phyloP scores from a whole-genome alignment of 1,284 basidiomycete species.

The Ustilago bromivora region DNA sequence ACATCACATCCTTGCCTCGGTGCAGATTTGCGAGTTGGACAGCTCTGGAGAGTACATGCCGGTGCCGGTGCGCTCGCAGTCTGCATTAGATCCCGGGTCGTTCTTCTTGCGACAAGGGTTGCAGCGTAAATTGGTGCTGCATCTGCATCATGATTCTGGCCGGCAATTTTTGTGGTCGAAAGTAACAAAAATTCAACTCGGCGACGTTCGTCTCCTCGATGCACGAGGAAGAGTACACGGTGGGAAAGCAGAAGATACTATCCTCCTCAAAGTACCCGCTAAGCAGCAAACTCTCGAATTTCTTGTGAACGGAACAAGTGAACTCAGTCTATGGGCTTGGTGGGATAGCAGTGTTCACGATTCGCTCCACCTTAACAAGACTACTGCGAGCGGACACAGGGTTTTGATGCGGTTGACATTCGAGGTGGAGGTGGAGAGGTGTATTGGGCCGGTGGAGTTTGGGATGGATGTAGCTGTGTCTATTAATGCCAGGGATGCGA shows the following conservation, averaged over 20 bases:
- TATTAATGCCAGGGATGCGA: slow-evolving; percentile 87
- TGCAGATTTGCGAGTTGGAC: slow-evolving; percentile 88
- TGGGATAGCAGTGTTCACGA: slow-evolving; percentile 97
- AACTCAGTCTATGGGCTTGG: slow-evolving; percentile 71
- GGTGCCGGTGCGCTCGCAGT: slow-evolving; percentile 83
- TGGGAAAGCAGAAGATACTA: slow-evolving; percentile 72
- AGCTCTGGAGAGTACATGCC: slow-evolving; percentile 85
- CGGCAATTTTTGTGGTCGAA: slow-evolving; percentile 86
- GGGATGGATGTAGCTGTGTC: slow-evolving; percentile 85
- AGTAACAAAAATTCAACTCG: slow-evolving; percentile 81
- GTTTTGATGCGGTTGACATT: slow-evolving; percentile 83
- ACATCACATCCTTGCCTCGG: slow-evolving; percentile 87
- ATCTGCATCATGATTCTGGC: slow-evolving; percentile 87
- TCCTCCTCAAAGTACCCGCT: slow-evolving; percentile 47
- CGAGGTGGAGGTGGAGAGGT: slow-evolving; percentile 84
- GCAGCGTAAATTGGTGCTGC: slow-evolving; percentile 83
- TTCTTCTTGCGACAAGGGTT: slow-evolving; percentile 93
- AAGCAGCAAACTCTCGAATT: slow-evolving; percentile 60
- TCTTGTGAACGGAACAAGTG: slow-evolving; percentile 54
- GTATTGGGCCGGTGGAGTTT: slow-evolving; percentile 85
- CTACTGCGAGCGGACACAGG: slow-evolving; percentile 82
- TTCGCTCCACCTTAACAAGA: slow-evolving; percentile 84
- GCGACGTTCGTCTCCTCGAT: slow-evolving; percentile 86
- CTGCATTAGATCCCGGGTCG: slow-evolving; percentile 83
- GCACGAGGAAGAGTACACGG: slow-evolving; percentile 83